These are phyloP conservation scores for Amanita phalloides DNA, from an alignment of 768 basidiomycete species.

Conservation along the genomic window DNA sequence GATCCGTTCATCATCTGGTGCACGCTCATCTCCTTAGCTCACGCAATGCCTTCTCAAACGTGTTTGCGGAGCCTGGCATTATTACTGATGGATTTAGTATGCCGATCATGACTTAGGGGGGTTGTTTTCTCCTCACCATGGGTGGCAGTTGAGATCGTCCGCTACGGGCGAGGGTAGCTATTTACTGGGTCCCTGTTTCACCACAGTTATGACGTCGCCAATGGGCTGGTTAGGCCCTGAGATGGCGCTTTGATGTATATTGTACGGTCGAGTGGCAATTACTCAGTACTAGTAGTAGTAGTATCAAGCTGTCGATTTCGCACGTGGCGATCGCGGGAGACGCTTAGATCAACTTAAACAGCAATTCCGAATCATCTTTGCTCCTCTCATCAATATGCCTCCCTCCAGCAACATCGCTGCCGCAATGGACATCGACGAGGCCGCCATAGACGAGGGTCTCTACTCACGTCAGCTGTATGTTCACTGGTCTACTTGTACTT, in stretches of 20 bases:
- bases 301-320: background rate
- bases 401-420: slow-evolving; percentile 26
- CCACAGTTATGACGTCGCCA: background rate
- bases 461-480: slow-evolving; percentile 90
- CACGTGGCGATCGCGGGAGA: slow-evolving; percentile 8
- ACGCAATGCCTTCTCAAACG: background rate
- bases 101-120: background rate
- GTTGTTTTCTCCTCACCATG: background rate
- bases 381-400: slow-evolving; percentile 19
- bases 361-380: slow-evolving; percentile 3
- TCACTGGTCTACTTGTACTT: slow-evolving; percentile 5
- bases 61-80: background rate
- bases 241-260: background rate
- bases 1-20: background rate
- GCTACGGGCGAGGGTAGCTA: background rate
- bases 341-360: slow-evolving; percentile 10
- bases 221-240: background rate
- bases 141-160: background rate
- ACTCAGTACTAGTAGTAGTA: too few relatives aligned
- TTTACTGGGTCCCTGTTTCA: background rate
- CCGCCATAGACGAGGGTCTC: slow-evolving; percentile 84
- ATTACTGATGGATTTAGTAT: background rate
- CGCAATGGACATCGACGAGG: slow-evolving; percentile 80
- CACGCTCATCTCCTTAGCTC: background rate
- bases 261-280: background rate